phyloP scores from a whole-genome alignment of 1,139 yeast genomes.

The Yarrowia galli region DNA sequence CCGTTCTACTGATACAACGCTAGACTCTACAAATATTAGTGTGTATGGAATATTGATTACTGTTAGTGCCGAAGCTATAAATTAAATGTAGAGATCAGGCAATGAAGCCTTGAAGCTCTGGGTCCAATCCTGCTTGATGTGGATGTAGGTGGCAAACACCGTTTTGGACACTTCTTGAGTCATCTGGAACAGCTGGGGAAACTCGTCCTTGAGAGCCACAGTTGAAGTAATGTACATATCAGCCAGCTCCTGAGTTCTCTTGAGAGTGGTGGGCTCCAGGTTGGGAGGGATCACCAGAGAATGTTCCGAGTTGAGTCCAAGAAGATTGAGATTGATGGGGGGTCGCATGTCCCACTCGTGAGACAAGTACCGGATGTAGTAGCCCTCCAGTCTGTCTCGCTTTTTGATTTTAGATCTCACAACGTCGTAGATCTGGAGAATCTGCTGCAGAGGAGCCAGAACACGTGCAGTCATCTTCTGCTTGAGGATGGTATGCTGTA shows the following conservation, averaged over 20 bases:
- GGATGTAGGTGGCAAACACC: conserved; percentile 32
- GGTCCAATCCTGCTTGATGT: conserved; percentile 36
- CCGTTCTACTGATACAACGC: too few species aligned
- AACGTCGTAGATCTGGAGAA: conserved; percentile 23
- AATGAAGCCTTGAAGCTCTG: conserved; percentile 21
- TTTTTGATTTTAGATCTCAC: conserved; percentile 25
- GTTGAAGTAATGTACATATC: conserved; percentile 26
- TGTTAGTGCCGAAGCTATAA: conserved; percentile 28
- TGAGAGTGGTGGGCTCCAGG: conserved; percentile 35
- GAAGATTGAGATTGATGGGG: conserved; percentile 25
- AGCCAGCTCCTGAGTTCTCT: conserved; percentile 32
- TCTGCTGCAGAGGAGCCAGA: conserved; percentile 36
- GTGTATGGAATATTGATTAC: background rate
- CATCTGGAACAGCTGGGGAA: conserved; percentile 31
- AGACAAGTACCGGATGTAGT: conserved; percentile 34
- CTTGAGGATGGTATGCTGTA: conserved; percentile 22
- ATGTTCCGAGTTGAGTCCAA: conserved; percentile 26
- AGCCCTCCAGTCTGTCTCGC: conserved; percentile 36
- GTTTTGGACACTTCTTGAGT: conserved; percentile 25
- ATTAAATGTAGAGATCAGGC: conserved; percentile 28
- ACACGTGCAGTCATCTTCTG: conserved; percentile 20
- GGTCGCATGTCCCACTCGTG: conserved; percentile 37
- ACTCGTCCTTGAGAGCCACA: conserved; percentile 29
- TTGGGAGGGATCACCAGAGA: conserved; percentile 28
- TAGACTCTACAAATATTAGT: background rate